Evolutionary conservation across 345 rosid species (phyloP).

Genomic region (Rhizophora apiculata): DNA sequence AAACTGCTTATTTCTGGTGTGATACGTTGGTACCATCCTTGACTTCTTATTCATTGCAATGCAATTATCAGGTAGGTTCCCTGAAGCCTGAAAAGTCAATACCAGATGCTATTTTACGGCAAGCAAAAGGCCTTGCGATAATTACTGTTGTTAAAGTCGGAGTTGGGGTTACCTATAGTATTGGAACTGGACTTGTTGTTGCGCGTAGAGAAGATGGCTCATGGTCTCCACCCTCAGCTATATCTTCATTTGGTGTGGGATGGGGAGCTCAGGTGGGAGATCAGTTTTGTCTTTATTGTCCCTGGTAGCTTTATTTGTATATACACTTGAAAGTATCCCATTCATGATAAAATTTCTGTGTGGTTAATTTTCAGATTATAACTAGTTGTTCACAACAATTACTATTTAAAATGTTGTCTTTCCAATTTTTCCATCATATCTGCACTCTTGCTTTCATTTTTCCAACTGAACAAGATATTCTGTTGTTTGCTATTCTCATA

Average conservation of each 20-base stretch:
- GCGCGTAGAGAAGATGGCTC: slow-evolving; percentile 89
- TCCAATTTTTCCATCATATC: not conserved
- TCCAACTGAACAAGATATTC: not conserved
- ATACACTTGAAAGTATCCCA: not conserved
- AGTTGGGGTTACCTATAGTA: slow-evolving; percentile 76
- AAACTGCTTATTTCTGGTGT: no score
- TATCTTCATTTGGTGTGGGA: slow-evolving; percentile 87
- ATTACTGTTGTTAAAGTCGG: slow-evolving; percentile 83
- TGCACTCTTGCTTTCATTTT: not conserved
- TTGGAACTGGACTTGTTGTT: slow-evolving; percentile 89
- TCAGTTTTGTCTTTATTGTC: not conserved
- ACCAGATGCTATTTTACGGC: slow-evolving; percentile 69
- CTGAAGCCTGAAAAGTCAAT: slow-evolving; percentile 78
- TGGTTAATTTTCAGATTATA: not conserved
- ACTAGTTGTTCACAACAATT: not conserved
- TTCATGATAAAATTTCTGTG: not conserved
- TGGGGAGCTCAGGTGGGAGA: slow-evolving; percentile 95
- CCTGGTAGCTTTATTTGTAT: not conserved
- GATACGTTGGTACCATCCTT: not conserved
- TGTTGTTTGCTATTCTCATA: not conserved
- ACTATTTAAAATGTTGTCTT: no score
- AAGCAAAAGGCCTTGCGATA: slow-evolving; percentile 93
- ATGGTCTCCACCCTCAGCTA: slow-evolving; percentile 97
- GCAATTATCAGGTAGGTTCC: slow-evolving; percentile 58
- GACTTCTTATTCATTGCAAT: slow-evolving; percentile 16